Evolutionary conservation across 495 filamentous ascomycete genomes (phyloP).

Genomic region (Podospora conica): DNA sequence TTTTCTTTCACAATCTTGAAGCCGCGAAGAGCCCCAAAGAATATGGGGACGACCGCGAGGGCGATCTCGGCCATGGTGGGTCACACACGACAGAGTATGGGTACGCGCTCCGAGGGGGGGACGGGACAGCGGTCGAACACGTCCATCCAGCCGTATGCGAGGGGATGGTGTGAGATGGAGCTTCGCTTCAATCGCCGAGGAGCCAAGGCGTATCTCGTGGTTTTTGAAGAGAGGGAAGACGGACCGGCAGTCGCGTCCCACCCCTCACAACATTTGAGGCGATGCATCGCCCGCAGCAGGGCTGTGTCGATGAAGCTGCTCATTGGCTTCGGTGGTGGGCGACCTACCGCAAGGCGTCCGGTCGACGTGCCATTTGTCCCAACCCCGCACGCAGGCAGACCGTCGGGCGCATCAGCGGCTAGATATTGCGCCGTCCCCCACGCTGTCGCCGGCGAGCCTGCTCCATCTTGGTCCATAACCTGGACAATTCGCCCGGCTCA

Average conservation of each 20-base stretch:
- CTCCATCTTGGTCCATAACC: not conserved
- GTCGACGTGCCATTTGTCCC: not conserved
- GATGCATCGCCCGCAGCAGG: not conserved
- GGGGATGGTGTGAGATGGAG: not conserved
- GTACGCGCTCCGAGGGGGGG: not conserved
- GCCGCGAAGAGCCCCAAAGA: constrained; percentile 2
- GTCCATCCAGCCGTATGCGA: not conserved
- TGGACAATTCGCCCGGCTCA: not conserved
- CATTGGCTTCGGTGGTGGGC: not conserved
- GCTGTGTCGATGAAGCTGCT: not conserved
- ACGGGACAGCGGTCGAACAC: not conserved
- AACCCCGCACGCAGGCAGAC: not conserved
- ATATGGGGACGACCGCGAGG: constrained; percentile 4
- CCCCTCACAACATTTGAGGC: not conserved
- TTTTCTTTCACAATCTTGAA: constrained; percentile 2
- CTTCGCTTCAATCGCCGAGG: not conserved
- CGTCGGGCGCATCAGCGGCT: not conserved
- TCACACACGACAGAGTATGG: not conserved
- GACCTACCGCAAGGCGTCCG: not conserved
- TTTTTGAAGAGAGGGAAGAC: constrained; percentile 6
- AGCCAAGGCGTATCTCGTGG: constrained; percentile 1
- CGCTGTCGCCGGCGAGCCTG: not conserved
- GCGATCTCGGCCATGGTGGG: constrained; percentile 10
- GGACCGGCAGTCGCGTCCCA: not conserved
- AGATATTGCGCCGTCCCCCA: not conserved